Evolutionary conservation across 2,329 filamentous ascomycete genomes (phyloP), one percentile per base, ranked within the genome.

Genomic region (Arthroderma sp.): DNA sequence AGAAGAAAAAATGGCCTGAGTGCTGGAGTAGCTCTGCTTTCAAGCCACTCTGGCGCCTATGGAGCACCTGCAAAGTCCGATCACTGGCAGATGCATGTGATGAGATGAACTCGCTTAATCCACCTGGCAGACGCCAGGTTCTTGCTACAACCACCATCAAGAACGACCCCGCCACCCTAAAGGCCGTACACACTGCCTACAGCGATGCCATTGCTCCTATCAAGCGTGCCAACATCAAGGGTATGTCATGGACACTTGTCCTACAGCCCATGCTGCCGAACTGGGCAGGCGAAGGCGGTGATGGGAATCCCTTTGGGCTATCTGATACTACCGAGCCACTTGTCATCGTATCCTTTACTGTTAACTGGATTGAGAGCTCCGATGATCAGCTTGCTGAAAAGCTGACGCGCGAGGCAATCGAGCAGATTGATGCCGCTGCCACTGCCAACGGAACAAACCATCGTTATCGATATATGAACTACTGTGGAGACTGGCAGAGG

Each of bases 101-200:
- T 55, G 69, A 73, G 56, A 54, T 71, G 60, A 66, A 65, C 39
- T 38, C 60, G 28, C 63, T 68, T 15, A 69, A 66, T 52, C 65
- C 66, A n/a, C 63, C 66, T 2, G 66, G 67, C 6, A 61, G 63
- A 43, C 63, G 68, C 6, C 70, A 73, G 54, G 60, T 63, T 1
- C 68, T 69, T 31, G 67, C 60, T 8, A 71, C 66, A 0, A 72
- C 69, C n/a, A 73, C 70, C 6, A 63, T 71, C 51, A 67, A 67
- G 53, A 72, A 71, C 31, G 67, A 71, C n/a, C 35, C 33, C 11
- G 61, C 61, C 15, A 72, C 70, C 1, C 53, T 72, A 3, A 43
- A 59, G 6, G 67, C 64, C 6, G 58, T 60, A 0, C 65, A 72
- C 54, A 47, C 60, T 19, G 64, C 65, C 1, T 72, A 70, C 51